Conservation (phyloP, 2,329 filamentous ascomycete genomes). For the Exophiala viscosa region DNA sequence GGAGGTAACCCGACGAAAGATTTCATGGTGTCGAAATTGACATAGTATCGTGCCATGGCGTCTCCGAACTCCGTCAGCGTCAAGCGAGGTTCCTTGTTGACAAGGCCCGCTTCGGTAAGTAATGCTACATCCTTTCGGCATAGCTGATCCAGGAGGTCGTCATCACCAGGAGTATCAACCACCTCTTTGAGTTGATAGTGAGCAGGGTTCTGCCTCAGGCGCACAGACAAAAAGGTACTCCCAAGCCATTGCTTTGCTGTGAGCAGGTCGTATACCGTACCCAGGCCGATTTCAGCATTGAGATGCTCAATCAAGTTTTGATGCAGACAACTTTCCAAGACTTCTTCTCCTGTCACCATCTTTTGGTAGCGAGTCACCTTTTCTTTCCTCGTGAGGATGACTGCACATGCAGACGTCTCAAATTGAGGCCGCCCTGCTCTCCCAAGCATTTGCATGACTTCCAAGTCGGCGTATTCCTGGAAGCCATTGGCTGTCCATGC, state of each 20-base stretch:
- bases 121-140: conserved; percentile 65
- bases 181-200: conserved; percentile 65
- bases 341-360: conserved; percentile 69
- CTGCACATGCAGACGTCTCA: conserved; percentile 68
- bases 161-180: conserved; percentile 48
- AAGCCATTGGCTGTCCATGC: conserved; percentile 58
- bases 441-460: conserved; percentile 88
- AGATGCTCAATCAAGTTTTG: conserved; percentile 76
- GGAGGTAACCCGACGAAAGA: conserved; percentile 60
- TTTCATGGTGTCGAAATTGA: conserved; percentile 77
- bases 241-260: conserved; percentile 71
- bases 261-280: conserved; percentile 62
- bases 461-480: conserved; percentile 74
- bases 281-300: conserved; percentile 77
- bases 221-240: conserved; percentile 74
- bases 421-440: conserved; percentile 81
- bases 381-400: conserved; percentile 71
- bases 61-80: conserved; percentile 68
- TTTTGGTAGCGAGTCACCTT: conserved; percentile 65
- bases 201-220: conserved; percentile 65
- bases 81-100: conserved; percentile 51
- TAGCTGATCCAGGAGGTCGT: conserved; percentile 65
- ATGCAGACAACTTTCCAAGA: conserved; percentile 74
- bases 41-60: conserved; percentile 79
- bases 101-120: conserved; percentile 59